Conservation (phyloP, 768 basidiomycete genomes). For the Mycena kentingensis region DNA sequence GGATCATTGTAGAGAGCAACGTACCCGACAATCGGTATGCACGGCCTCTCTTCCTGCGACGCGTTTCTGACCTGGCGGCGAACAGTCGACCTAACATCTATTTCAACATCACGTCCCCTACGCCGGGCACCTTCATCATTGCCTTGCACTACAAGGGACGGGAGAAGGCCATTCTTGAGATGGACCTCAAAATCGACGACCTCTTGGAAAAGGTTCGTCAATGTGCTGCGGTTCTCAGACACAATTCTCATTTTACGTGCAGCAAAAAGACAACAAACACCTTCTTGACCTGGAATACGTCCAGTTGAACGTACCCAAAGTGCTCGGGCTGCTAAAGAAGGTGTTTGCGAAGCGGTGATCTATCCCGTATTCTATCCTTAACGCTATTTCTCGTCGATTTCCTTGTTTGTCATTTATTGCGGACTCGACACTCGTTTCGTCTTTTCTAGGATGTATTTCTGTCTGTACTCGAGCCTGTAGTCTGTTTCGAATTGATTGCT, state of each 20-base stretch:
- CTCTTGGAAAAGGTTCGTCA: conserved; percentile 86
- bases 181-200: conserved; percentile 99
- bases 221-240: not conserved
- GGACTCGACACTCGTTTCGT: conserved; percentile 12
- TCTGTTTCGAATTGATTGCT: not conserved
- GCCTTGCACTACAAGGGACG: conserved; percentile 98
- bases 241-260: conserved; percentile 15
- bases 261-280: conserved; percentile 99
- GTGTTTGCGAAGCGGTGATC: conserved; percentile 85
- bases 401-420: conserved; percentile 18
- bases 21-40: conserved; percentile 95
- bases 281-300: conserved; percentile 97
- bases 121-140: conserved; percentile 98
- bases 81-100: conserved; percentile 93
- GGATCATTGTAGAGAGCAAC: conserved; percentile 98
- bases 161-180: conserved; percentile 98
- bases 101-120: conserved; percentile 98
- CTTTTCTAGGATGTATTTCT: conserved; percentile 22
- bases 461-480: conserved; percentile 22
- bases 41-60: conserved; percentile 7
- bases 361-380: conserved; percentile 33
- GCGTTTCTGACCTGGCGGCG: conserved; percentile 12
- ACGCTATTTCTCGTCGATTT: conserved; percentile 21
- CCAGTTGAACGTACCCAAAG: conserved; percentile 94
- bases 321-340: conserved; percentile 89